Conservation (phyloP, 2,329 filamentous ascomycete species). For the Cladosporium oxysporum region DNA sequence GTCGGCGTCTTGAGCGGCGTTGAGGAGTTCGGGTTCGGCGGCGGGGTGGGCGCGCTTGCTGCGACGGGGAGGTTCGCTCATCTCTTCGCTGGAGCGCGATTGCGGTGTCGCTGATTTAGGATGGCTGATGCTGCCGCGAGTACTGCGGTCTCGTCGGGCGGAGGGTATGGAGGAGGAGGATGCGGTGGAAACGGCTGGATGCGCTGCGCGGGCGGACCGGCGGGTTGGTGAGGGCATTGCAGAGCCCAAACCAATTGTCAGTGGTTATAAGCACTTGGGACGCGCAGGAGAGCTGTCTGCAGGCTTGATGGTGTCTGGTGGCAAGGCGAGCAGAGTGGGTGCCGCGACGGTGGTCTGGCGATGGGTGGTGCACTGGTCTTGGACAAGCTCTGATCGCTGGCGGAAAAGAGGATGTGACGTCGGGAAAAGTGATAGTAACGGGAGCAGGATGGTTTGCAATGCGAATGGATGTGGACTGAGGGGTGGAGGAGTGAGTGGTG, state of each 20-base stretch:
- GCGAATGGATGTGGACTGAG: background rate
- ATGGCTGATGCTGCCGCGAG: constrained; percentile 70
- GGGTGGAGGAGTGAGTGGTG: constrained; percentile 2
- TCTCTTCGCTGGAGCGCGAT: constrained; percentile 69
- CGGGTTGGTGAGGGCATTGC: constrained; percentile 49
- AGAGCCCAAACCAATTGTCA: background rate
- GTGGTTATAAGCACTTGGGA: background rate
- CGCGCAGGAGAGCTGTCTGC: background rate
- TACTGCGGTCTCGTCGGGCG: constrained; percentile 69
- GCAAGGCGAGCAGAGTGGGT: background rate
- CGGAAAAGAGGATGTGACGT: constrained; percentile 8
- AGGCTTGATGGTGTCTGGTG: background rate
- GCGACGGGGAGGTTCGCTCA: constrained; percentile 70
- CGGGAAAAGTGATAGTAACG: background rate
- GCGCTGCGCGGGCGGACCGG: constrained; percentile 75
- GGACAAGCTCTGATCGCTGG: constrained; percentile 4
- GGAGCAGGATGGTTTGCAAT: constrained; percentile 7
- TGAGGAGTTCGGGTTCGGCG: constrained; percentile 56
- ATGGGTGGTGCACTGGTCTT: background rate
- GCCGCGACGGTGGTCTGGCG: constrained; percentile 7
- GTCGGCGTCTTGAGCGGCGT: constrained; percentile 41
- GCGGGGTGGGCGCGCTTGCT: constrained; percentile 75
- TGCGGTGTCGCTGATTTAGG: constrained; percentile 73
- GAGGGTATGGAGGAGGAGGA: constrained; percentile 65
- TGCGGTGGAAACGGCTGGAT: constrained; percentile 67